A percentile compares a stretch with the other conserved stretches of the same genome.
These are phyloP conservation scores for Gnetum montanum DNA, from an alignment of 75 land plant genomes.

Conservation along the genomic window DNA sequence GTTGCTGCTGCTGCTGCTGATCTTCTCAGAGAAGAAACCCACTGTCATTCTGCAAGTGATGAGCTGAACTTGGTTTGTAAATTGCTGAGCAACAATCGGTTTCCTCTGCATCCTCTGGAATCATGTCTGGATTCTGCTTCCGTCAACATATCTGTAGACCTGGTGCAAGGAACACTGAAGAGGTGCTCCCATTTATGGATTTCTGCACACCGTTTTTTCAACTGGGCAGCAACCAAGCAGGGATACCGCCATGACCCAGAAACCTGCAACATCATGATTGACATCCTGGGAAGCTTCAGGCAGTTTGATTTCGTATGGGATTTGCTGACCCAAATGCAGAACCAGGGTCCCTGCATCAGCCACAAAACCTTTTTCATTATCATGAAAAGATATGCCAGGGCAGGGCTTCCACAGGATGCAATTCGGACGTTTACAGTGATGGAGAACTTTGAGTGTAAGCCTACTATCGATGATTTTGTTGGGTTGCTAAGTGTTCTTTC, in stretches of 20 bases:
- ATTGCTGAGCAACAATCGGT: conserved; percentile 37
- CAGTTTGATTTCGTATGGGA: conserved; percentile 43
- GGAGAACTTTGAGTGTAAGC: conserved; percentile 38
- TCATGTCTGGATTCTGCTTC: conserved; percentile 24
- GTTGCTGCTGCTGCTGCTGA: too few species aligned
- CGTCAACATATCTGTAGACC: conserved; percentile 8
- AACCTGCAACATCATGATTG: conserved; percentile 23
- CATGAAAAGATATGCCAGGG: conserved; percentile 31
- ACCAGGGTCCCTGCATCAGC: conserved; percentile 2
- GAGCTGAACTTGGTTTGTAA: conserved; percentile 31
- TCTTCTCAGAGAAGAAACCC: too few species aligned
- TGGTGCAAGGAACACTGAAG: conserved; percentile 31
- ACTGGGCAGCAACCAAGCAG: conserved; percentile 31
- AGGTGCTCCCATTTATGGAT: conserved; percentile 34
- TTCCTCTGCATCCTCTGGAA: conserved; percentile 45
- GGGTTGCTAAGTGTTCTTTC: conserved; percentile 29
- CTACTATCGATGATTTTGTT: conserved; percentile 34
- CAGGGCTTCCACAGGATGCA: conserved; percentile 38
- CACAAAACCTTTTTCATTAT: conserved; percentile 25
- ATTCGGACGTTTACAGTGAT: conserved; percentile 39
- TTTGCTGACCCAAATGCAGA: conserved; percentile 26
- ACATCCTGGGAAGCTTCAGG: conserved; percentile 25
- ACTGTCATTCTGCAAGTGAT: background rate
- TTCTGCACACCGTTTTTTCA: conserved; percentile 44
- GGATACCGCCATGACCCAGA: conserved; percentile 18